phyloP scores from a whole-genome alignment of 345 rosid genomes.

The Eucalyptus curtisii region DNA sequence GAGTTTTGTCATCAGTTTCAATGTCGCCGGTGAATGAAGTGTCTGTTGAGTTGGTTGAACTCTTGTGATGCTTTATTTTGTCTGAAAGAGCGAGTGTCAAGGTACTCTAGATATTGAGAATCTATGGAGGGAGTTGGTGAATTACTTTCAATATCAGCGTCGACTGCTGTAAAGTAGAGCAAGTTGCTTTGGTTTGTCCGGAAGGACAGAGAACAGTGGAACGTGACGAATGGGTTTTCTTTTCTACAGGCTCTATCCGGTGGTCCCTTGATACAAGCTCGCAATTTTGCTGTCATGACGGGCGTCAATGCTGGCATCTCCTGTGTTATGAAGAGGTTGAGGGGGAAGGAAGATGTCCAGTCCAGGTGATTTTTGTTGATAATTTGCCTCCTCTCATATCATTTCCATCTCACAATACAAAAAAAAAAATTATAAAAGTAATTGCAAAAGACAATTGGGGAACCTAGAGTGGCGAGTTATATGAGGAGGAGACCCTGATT shows the following conservation, averaged over 20 bases:
- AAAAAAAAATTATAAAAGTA: neutral
- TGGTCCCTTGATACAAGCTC: slow-evolving; percentile 91
- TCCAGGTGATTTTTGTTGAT: slow-evolving; percentile 42
- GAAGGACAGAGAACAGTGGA: neutral
- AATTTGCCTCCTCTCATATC: neutral
- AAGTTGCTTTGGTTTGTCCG: neutral
- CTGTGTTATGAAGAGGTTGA: slow-evolving; percentile 69
- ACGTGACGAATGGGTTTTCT: neutral
- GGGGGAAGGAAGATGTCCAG: slow-evolving; percentile 94
- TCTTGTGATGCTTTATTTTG: neutral
- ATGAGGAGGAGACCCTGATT: neutral
- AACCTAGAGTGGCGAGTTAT: neutral
- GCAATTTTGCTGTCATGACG: slow-evolving; percentile 90
- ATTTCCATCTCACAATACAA: neutral
- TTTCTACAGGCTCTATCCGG: slow-evolving; percentile 66
- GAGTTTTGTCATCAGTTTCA: neutral
- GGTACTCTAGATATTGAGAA: neutral
- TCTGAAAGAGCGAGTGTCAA: neutral
- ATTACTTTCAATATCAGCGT: neutral
- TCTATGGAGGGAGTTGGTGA: neutral
- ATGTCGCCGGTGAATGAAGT: neutral
- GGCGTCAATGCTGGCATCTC: slow-evolving; percentile 94
- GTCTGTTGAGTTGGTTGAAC: neutral
- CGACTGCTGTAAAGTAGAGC: neutral
- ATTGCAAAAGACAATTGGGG: neutral